phyloP scores from a whole-genome alignment of 352 stramenopile genomes.

The Globisporangium sylvaticum region DNA sequence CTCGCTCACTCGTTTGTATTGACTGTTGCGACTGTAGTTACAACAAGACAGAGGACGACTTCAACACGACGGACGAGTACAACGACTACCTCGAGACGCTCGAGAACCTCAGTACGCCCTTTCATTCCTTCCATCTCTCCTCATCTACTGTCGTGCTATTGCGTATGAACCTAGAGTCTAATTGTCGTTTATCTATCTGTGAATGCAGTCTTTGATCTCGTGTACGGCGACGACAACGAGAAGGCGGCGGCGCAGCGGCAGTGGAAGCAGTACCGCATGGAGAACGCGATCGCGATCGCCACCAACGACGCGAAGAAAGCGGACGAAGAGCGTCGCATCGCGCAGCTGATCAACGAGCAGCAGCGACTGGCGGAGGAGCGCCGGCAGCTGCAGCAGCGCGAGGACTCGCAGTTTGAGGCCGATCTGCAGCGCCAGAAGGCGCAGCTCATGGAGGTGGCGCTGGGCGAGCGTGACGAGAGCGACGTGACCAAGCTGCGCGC shows the following conservation, averaged over 20 bases:
- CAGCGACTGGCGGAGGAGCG: slow-evolving; percentile 75
- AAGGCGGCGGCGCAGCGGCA: slow-evolving; percentile 73
- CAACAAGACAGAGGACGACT: slow-evolving; percentile 88
- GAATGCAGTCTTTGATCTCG: slow-evolving; percentile 74
- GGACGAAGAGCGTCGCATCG: slow-evolving; percentile 83
- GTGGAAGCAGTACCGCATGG: slow-evolving; percentile 83
- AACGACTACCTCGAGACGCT: slow-evolving; percentile 85
- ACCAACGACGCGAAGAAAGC: slow-evolving; percentile 85
- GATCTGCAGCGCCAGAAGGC: slow-evolving; percentile 78
- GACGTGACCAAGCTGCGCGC: slow-evolving; percentile 69
- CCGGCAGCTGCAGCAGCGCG: slow-evolving; percentile 66
- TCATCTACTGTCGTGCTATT: neutral
- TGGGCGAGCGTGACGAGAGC: slow-evolving; percentile 77
- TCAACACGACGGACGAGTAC: slow-evolving; percentile 83
- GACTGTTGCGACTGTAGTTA: slow-evolving; percentile 37
- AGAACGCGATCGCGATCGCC: slow-evolving; percentile 79
- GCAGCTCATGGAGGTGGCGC: slow-evolving; percentile 82
- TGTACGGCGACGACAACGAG: slow-evolving; percentile 71
- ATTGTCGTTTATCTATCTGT: slow-evolving; percentile 4
- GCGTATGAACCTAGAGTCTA: neutral
- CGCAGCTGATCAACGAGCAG: slow-evolving; percentile 81
- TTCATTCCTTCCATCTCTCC: neutral
- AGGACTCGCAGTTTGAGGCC: slow-evolving; percentile 78
- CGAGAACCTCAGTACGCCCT: slow-evolving; percentile 73
- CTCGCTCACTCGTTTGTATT: neutral